Evolutionary conservation across 2,329 filamentous ascomycete species (phyloP).

Genomic region (Ceratocystis lukuohia): DNA sequence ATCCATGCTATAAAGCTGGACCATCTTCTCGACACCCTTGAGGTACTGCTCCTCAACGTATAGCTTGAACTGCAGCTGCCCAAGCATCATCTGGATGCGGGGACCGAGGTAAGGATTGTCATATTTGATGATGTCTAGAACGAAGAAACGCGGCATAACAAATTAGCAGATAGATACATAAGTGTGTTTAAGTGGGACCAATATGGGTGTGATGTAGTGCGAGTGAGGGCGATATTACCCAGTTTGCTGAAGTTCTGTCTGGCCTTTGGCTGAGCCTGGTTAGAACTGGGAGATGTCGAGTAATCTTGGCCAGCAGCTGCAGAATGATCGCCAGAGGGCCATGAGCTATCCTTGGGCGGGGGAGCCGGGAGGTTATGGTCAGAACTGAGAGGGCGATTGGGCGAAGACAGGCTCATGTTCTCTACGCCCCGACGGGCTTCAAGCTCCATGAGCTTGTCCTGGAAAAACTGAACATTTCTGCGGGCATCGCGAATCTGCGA

Average conservation of each 20-base stretch:
- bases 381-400: slow-evolving; percentile 33
- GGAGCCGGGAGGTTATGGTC: slow-evolving; percentile 45
- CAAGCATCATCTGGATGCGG: slow-evolving; percentile 97
- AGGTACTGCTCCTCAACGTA: slow-evolving; percentile 99
- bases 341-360: slow-evolving; percentile 64
- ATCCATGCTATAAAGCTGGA: slow-evolving; percentile 92
- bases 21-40: slow-evolving; percentile 98
- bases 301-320: slow-evolving; percentile 35
- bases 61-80: slow-evolving; percentile 95
- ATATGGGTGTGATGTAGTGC: no score
- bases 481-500: slow-evolving; percentile 87
- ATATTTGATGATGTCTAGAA: slow-evolving; percentile 88
- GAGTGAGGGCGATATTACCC: slow-evolving; percentile 43
- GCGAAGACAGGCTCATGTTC: slow-evolving; percentile 48
- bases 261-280: slow-evolving; percentile 51
- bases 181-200: not conserved
- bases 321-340: slow-evolving; percentile 62
- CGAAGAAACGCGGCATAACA: not conserved
- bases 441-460: slow-evolving; percentile 79
- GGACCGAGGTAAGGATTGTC: slow-evolving; percentile 91
- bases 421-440: slow-evolving; percentile 65
- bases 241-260: slow-evolving; percentile 92
- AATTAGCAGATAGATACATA: not conserved
- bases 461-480: slow-evolving; percentile 88
- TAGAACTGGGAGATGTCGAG: slow-evolving; percentile 44